These are phyloP conservation scores for Macrotyloma uniflorum DNA, from an alignment of 306 rosid species.

Conservation along the genomic window DNA sequence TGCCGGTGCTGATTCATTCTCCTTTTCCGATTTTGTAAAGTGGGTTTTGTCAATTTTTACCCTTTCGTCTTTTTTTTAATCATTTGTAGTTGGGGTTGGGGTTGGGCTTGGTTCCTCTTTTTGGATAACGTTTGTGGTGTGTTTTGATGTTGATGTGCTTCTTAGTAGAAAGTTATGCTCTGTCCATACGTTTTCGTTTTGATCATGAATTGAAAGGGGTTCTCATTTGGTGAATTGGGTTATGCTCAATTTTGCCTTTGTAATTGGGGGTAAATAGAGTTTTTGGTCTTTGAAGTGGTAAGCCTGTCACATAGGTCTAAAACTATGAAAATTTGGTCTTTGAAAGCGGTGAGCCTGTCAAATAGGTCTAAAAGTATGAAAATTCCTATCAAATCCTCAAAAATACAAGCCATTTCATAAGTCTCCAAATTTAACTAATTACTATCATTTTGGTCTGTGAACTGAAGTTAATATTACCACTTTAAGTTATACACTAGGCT, in stretches of 20 bases:
- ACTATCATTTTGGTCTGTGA: too few relatives aligned
- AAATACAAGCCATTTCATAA: neutral
- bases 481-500: too few relatives aligned
- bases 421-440: neutral
- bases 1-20: neutral
- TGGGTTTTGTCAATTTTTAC: slow-evolving; percentile 11
- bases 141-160: neutral
- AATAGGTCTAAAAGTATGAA: neutral
- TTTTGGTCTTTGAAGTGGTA: neutral
- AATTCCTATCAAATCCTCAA: neutral
- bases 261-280: neutral
- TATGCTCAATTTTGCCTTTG: slow-evolving; percentile 17
- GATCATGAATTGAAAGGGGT: neutral
- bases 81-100: neutral
- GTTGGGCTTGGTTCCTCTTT: neutral
- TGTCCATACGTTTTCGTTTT: neutral
- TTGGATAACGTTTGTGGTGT: neutral
- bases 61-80: neutral
- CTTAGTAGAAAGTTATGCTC: neutral
- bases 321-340: neutral
- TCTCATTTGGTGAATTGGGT: slow-evolving; percentile 8
- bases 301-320: neutral
- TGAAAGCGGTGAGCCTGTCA: neutral
- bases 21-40: neutral
- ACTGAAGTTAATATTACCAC: too few relatives aligned